Percentiles rank a stretch among this genome's conserved stretches.
phyloP scores from a whole-genome alignment of 441 rosid genomes.

The Oxalis stricta region DNA sequence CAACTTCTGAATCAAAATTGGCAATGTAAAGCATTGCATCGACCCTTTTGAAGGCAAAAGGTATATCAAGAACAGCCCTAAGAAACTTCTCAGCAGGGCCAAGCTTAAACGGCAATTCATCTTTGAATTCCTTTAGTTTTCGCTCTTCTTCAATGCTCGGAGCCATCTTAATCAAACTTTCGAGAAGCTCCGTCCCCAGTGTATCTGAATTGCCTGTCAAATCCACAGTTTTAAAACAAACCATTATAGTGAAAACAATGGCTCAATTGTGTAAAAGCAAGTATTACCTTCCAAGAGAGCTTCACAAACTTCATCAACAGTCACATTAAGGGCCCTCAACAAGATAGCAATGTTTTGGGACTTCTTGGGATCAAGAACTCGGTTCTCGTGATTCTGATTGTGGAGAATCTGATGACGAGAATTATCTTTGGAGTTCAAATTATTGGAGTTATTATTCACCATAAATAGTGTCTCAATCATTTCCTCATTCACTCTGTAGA shows the following conservation, averaged over 20 bases:
- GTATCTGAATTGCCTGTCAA: conserved; percentile 61
- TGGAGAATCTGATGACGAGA: conserved; percentile 14
- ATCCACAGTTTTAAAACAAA: not conserved
- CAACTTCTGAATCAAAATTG: conserved; percentile 70
- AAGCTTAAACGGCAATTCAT: conserved; percentile 48
- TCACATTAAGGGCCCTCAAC: conserved; percentile 80
- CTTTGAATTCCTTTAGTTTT: conserved; percentile 60
- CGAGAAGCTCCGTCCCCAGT: conserved; percentile 77
- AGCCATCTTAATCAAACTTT: conserved; percentile 79
- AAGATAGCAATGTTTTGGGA: conserved; percentile 79
- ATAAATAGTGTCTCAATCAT: conserved; percentile 80
- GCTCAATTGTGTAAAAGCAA: no score
- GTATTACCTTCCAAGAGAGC: conserved; percentile 61
- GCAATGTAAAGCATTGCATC: conserved; percentile 78
- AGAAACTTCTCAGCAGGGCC: conserved; percentile 90
- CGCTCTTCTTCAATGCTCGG: conserved; percentile 74
- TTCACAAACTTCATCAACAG: conserved; percentile 80
- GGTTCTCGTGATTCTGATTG: conserved; percentile 34
- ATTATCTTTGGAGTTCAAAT: conserved; percentile 23
- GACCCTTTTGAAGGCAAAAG: conserved; percentile 73
- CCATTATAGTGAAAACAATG: not conserved
- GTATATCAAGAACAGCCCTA: conserved; percentile 57
- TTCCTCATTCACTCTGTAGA: conserved; percentile 72
- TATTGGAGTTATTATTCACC: conserved; percentile 47
- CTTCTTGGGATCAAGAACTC: conserved; percentile 72